A percentile compares a stretch with the other conserved stretches of the same genome.
Evolutionary conservation across 2,329 filamentous ascomycete genomes (phyloP).

Genomic region (Alternaria consortialis): DNA sequence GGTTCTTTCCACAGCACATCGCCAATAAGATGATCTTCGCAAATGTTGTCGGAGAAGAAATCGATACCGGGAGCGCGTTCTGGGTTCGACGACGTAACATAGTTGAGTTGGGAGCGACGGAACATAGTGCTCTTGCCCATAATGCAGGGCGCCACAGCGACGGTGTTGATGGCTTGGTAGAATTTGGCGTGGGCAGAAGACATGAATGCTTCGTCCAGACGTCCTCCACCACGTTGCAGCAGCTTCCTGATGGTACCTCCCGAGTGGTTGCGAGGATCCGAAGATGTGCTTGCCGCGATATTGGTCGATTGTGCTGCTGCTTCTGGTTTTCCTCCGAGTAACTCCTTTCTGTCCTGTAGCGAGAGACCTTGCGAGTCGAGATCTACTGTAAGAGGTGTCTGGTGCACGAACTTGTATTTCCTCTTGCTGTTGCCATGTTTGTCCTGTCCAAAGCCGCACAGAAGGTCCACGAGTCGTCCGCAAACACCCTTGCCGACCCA

Average conservation of each 20-base stretch:
- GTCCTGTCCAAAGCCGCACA: constrained; percentile 71
- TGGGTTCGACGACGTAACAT: constrained; percentile 66
- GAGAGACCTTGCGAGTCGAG: constrained; percentile 48
- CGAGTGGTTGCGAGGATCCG: constrained; percentile 36
- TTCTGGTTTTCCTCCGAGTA: constrained; percentile 40
- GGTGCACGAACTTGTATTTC: constrained; percentile 88
- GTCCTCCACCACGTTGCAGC: constrained; percentile 71
- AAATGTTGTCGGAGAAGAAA: constrained; percentile 94
- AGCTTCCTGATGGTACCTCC: constrained; percentile 33
- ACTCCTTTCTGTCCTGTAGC: constrained; percentile 41
- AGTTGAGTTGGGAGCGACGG: constrained; percentile 86
- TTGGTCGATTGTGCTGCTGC: constrained; percentile 27
- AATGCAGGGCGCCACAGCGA: constrained; percentile 88
- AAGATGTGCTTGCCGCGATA: constrained; percentile 40
- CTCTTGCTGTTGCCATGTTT: constrained; percentile 43
- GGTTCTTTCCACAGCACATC: constrained; percentile 83
- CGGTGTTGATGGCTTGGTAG: constrained; percentile 95
- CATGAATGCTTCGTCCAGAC: constrained; percentile 94
- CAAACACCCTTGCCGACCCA: constrained; percentile 84
- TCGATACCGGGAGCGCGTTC: constrained; percentile 75
- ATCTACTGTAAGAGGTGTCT: constrained; percentile 90
- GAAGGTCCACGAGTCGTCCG: constrained; percentile 86
- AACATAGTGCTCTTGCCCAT: constrained; percentile 99
- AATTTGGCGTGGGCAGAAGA: constrained; percentile 95
- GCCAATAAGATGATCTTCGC: constrained; percentile 95